phyloP scores from a whole-genome alignment of 768 basidiomycete species.

The Ramaria sp. region DNA sequence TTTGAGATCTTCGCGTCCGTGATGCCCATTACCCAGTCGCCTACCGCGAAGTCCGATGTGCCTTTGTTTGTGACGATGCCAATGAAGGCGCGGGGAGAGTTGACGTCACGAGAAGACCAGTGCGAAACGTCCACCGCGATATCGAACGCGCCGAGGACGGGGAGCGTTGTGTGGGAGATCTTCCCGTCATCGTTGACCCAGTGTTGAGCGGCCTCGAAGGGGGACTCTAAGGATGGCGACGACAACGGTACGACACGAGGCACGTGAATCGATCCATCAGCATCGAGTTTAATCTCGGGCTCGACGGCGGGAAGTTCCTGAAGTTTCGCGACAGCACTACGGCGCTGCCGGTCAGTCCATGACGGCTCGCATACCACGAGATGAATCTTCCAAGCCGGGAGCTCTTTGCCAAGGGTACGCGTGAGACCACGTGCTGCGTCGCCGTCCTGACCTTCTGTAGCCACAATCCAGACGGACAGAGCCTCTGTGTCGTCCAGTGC shows the following conservation, averaged over 20 bases:
- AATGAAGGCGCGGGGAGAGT: conserved; percentile 3
- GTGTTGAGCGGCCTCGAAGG: conserved; percentile 8
- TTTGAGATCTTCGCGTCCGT: conserved; percentile 47
- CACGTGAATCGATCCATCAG: conserved; percentile 19
- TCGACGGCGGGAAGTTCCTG: conserved; percentile 1
- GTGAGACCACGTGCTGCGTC: conserved; percentile 23
- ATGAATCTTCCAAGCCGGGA: conserved; percentile 20
- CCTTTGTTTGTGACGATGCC: conserved; percentile 1
- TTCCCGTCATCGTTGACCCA: conserved; percentile 9
- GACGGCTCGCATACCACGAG: conserved; percentile 19
- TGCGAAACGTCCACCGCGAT: conserved; percentile 7
- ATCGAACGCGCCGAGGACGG: conserved; percentile 2
- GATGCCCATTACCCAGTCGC: conserved; percentile 6
- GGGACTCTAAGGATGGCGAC: not conserved
- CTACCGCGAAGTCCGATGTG: not conserved
- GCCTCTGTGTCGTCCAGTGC: conserved; percentile 6
- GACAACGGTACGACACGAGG: conserved; percentile 21
- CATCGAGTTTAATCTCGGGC: conserved; percentile 18
- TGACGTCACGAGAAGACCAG: conserved; percentile 6
- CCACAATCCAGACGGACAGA: conserved; percentile 20
- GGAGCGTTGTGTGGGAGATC: not conserved
- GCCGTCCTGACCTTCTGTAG: conserved; percentile 21
- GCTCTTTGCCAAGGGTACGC: conserved; percentile 22
- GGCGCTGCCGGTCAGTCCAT: conserved; percentile 10
- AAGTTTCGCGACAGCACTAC: not conserved